A percentile compares a stretch with the other conserved stretches of the same genome.
Conservation (phyloP, 345 rosid genomes). For the rapeseed (Brassica napus) region Da-Ae NC_063446.1:18005501-18006000, state of each 20-base stretch:
- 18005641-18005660: constrained; percentile 38
- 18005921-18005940: constrained; percentile 10
- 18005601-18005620: constrained; percentile 30
- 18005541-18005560: constrained; percentile 18
- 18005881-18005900: constrained; percentile 7
- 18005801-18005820: constrained; percentile 31
- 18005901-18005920: constrained; percentile 9
- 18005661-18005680: constrained; percentile 22
- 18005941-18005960: constrained; percentile 26
- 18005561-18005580: not conserved
- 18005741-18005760: constrained; percentile 32
- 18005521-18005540: constrained; percentile 1
- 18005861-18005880: not conserved
- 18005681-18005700: constrained; percentile 25
- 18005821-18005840: constrained; percentile 25
- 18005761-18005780: constrained; percentile 28
- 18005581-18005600: constrained; percentile 21
- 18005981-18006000: constrained; percentile 37
- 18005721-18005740: constrained; percentile 32
- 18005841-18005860: constrained; percentile 4
- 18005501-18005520: constrained; percentile 22
- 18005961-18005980: constrained; percentile 31
- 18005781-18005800: constrained; percentile 30
- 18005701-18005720: constrained; percentile 41
- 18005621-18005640: constrained; percentile 25